A percentile compares a stretch with the other conserved stretches of the same genome.
Conservation (phyloP, 352 stramenopile genomes). For the Phytophthora macrochlamydospora region DNA sequence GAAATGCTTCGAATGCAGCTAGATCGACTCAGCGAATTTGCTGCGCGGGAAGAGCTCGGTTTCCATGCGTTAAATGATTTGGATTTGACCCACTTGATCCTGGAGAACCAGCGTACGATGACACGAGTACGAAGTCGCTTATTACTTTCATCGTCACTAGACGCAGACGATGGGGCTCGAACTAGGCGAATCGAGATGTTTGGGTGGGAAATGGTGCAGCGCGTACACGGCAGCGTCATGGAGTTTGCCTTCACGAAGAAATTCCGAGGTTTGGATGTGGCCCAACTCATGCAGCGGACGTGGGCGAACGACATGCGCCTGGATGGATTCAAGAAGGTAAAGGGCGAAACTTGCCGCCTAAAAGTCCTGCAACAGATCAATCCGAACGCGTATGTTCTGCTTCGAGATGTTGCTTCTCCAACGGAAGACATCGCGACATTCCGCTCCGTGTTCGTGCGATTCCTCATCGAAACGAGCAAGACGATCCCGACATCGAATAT, state of each 20-base stretch:
- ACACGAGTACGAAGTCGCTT: slow-evolving; percentile 27
- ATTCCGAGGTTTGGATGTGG: slow-evolving; percentile 34
- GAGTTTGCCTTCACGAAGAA: slow-evolving; percentile 47
- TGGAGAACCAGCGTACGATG: slow-evolving; percentile 35
- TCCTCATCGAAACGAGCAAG: slow-evolving; percentile 40
- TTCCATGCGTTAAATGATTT: slow-evolving; percentile 37
- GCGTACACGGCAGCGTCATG: slow-evolving; percentile 36
- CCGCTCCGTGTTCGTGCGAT: slow-evolving; percentile 47
- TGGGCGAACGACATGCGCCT: slow-evolving; percentile 51
- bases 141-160: slow-evolving; percentile 22
- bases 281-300: slow-evolving; percentile 39
- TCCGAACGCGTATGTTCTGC: slow-evolving; percentile 39
- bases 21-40: slow-evolving; percentile 23
- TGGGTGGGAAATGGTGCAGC: slow-evolving; percentile 46
- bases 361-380: slow-evolving; percentile 44
- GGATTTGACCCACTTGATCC: slow-evolving; percentile 35
- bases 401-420: slow-evolving; percentile 38
- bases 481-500: slow-evolving; percentile 10
- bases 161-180: slow-evolving; percentile 19
- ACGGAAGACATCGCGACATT: slow-evolving; percentile 35
- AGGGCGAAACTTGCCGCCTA: slow-evolving; percentile 40
- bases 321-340: slow-evolving; percentile 42
- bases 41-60: slow-evolving; percentile 34
- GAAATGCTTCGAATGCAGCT: slow-evolving; percentile 20
- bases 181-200: slow-evolving; percentile 28